Evolutionary conservation across 2,329 filamentous ascomycete genomes (phyloP), one percentile per base, ranked within the genome.

Genomic region (Coleophoma cylindrospora): DNA sequence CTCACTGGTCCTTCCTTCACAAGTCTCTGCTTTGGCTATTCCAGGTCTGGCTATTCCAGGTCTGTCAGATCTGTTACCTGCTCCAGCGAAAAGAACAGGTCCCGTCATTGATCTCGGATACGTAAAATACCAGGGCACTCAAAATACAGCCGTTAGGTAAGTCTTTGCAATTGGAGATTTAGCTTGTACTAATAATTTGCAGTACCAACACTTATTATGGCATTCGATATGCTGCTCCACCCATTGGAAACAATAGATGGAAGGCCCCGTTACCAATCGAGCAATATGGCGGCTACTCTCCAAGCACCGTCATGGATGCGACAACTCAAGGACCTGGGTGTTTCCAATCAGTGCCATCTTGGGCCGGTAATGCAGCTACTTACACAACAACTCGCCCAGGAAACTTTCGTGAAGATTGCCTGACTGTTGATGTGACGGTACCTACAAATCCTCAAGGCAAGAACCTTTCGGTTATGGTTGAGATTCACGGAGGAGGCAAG

Each of bases 141-240:
- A 38, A 7, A 38, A 38, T 6, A n/a, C 36, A 6, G 15, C 36
- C 36, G 13, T 17, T n/a, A 7, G 15, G 36, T 38, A n/a, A 14
- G 36, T 13, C 5, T 17, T 6, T 38, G 36, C 7, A n/a, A 17
- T 38, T 17, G 15, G 13, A 38, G 7, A 38, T 38, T 38, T n/a
- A 7, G 36, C 15, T 17, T 17, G 36, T 38, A 12, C 36, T 17
- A 38, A 38, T 14, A 13, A n/a, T 38, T 9, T 11, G 13, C 15
- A 46, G 43, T 21, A 34, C 34, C 32, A 46, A 46, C 13, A 33
- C 27, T n/a, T 46, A 33, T 13, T 46, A 46, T 32, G 45, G 45
- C 13, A 48, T 48, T 40, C 34, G 34, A 19, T 48, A 48, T 21
- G 45, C 34, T 38, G 27, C n/a, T 14, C 34, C 45, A 36, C 45